These are phyloP conservation scores for Tetrastigma voinierianum DNA, from an alignment of 164 flowering plant species.

Conservation along the genomic window DNA sequence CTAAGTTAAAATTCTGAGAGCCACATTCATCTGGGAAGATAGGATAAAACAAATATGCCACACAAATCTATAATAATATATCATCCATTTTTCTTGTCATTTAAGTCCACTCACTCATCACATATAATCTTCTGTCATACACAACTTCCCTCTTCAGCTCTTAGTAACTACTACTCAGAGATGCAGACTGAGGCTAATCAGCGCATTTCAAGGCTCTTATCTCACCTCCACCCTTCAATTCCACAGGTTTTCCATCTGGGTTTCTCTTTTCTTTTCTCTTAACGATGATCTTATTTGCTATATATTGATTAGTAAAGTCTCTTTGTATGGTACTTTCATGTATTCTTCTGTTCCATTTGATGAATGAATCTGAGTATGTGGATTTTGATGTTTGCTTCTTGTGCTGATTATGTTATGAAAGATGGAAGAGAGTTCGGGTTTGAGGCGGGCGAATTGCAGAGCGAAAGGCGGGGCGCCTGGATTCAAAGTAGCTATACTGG, in stretches of 20 bases:
- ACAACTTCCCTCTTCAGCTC: neutral
- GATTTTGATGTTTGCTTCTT: too few species aligned
- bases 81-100: slow-evolving; percentile 3
- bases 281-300: too few species aligned
- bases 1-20: neutral
- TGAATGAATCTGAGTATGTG: too few species aligned
- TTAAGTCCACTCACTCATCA: neutral
- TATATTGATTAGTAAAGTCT: too few species aligned
- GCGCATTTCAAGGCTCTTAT: slow-evolving; percentile 40
- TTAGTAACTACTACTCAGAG: neutral
- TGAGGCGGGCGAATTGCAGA: slow-evolving; percentile 61
- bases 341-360: too few species aligned
- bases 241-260: slow-evolving; percentile 40
- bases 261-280: slow-evolving; percentile 2
- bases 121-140: neutral
- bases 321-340: too few species aligned
- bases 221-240: slow-evolving; percentile 41
- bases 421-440: slow-evolving; percentile 52
- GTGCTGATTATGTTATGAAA: neutral
- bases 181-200: slow-evolving; percentile 22
- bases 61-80: slow-evolving; percentile 9
- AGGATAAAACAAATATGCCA: slow-evolving; percentile 7
- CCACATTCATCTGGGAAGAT: neutral
- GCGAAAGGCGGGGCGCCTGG: slow-evolving; percentile 94
- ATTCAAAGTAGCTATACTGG: slow-evolving; percentile 87